Percentiles rank a stretch among this genome's conserved stretches.
These are phyloP conservation scores for Gnomoniopsis smithogilvyi DNA, from an alignment of 2,329 filamentous ascomycete species.

Conservation along the genomic window DNA sequence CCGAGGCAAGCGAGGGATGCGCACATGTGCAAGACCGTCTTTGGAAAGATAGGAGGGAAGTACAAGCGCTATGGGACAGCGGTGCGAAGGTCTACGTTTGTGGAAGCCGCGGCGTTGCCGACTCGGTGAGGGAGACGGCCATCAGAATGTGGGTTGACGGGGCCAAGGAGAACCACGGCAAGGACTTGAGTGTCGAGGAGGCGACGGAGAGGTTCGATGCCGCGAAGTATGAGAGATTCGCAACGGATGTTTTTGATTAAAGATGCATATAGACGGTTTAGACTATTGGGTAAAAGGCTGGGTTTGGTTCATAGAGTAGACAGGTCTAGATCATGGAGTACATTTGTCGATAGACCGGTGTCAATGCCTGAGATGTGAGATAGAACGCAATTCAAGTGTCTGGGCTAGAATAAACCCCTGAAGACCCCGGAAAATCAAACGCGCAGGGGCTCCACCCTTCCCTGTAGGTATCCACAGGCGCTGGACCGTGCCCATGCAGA, in stretches of 20 bases:
- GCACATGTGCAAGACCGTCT: conserved; percentile 43
- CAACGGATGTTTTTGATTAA: conserved; percentile 60
- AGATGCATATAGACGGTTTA: background rate
- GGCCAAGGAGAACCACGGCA: conserved; percentile 25
- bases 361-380: too few relatives aligned
- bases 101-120: conserved; percentile 45
- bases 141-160: conserved; percentile 33
- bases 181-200: conserved; percentile 22
- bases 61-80: conserved; percentile 31
- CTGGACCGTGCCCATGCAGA: conserved; percentile 10
- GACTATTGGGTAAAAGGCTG: too few relatives aligned
- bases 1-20: conserved; percentile 34
- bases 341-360: too few relatives aligned
- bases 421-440: background rate
- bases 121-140: conserved; percentile 34
- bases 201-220: conserved; percentile 45
- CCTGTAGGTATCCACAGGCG: conserved; percentile 4
- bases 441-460: background rate
- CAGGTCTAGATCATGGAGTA: background rate
- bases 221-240: conserved; percentile 52
- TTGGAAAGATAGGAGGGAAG: conserved; percentile 38
- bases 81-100: conserved; percentile 58
- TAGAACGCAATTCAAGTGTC: too few relatives aligned
- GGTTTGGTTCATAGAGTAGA: too few relatives aligned
- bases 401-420: background rate